Evolutionary conservation across 495 filamentous ascomycete genomes (phyloP), one percentile per base, ranked within the genome.

Genomic region (Pyrenopolyporus hunteri): DNA sequence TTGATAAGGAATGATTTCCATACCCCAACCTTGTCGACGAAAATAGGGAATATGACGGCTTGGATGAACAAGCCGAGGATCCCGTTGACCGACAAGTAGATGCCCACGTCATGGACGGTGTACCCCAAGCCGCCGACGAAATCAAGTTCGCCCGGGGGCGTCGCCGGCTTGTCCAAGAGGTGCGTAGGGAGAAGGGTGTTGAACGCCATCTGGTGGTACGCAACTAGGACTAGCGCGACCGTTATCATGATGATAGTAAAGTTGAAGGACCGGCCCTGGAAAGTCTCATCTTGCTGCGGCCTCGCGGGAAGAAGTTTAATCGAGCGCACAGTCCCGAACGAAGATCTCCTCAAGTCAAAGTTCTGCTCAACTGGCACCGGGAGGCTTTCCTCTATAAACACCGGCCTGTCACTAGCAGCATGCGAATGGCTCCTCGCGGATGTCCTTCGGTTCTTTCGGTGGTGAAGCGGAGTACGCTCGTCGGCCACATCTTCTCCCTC

Each of bases 21-120:
- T 3, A 91, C 76, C 1, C 88, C 88, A 23, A 91, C 73, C 64
- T 73, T 80, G 36, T 82, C 76, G 10, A 87, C 83, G 59, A 88
- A 73, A 23, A 82, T 69, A 3, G 88, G 88, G 70, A 91, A 90
- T 36, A 91, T 71, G 29, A 87, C 54, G 0, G 76, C 87, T 67
- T 91, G 88, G 31, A 90, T 84, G 61, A 87, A 71, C 10, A 91
- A 80, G 0, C 86, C 87, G 48, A 90, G 85, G 57, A 90, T 64
- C 1, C 88, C 88, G 64, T 90, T 87, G 13, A 86, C 71, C 8
- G 83, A 82, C 79, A 90, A 82, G 60, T 90, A 88, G 44, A 89
- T 65, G 5, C 88, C 88, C 14, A 88, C 85, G 14, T 86, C 78
- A 63, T 82, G 83, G 6, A 82, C 84, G 2, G 83, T 83, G 22